Percentiles rank a stretch among this genome's conserved stretches.
Evolutionary conservation across 805 yeast species (phyloP).

Genomic region (Barnettozyma sp.): DNA sequence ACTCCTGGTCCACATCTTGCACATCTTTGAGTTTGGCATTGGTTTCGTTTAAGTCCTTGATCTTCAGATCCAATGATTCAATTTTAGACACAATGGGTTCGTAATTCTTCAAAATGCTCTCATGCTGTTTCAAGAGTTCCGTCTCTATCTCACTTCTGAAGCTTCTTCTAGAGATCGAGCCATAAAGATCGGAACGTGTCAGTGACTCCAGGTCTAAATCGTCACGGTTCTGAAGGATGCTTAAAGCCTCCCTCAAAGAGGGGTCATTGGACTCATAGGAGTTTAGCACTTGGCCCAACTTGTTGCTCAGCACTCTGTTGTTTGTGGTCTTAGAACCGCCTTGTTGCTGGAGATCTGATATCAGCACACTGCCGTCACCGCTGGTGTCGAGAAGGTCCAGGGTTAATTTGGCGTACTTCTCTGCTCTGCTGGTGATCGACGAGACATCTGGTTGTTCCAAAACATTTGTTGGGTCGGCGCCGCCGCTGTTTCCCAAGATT

Average conservation of each 20-base stretch:
- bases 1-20: conserved; percentile 13
- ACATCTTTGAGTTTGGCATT: conserved; percentile 12
- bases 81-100: conserved; percentile 39
- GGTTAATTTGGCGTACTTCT: conserved; percentile 43
- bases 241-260: conserved; percentile 29
- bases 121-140: conserved; percentile 51
- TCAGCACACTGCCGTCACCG: conserved; percentile 7
- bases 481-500: conserved; percentile 15
- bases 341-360: conserved; percentile 14
- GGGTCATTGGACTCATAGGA: conserved; percentile 28
- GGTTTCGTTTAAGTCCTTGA: conserved; percentile 17
- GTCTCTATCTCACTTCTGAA: conserved; percentile 54
- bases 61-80: conserved; percentile 23
- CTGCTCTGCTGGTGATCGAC: conserved; percentile 27
- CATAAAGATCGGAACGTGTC: conserved; percentile 36
- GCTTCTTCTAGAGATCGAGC: conserved; percentile 54
- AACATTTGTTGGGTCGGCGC: background rate
- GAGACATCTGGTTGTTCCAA: background rate
- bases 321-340: conserved; percentile 4
- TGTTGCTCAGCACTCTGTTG: conserved; percentile 28
- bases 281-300: conserved; percentile 30
- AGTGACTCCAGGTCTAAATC: conserved; percentile 16
- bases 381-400: conserved; percentile 30
- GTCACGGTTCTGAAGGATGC: conserved; percentile 29
- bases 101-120: conserved; percentile 39